Evolutionary conservation across 371 early-diverging fungal genomes (phyloP), one percentile per base, ranked within the genome.

Genomic region (Chytridium lagenaria): DNA sequence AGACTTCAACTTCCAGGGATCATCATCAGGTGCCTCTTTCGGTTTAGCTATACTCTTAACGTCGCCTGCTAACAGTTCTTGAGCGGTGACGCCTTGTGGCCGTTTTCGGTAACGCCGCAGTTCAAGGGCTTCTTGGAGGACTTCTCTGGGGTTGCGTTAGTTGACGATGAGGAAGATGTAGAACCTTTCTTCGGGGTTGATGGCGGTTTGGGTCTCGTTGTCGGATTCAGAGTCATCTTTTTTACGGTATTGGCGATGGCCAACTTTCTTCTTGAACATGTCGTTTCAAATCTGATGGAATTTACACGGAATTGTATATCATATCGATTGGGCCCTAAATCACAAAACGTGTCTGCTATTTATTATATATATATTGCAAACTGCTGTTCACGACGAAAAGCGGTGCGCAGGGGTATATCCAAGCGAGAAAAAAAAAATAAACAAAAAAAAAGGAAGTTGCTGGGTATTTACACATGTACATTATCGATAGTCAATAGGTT

Each of bases 1-100:
- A 0, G 69, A 39, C 57, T 68, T 55, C 15, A 72, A 37, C 30
- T 65, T 68, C 72, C 72, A 72, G 0, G 72, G 72, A 70, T 71
- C 76, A 15, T 69, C 67, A 1, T 26, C 59, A 7, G 23, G 39
- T 28, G 30, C 50, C 38, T 52, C 50, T 28, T 37, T 22, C 3
- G 57, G 50, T 39, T 66, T 26, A 28, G 44, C 22, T 1, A 34
- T 19, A 1, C 50, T n/a, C 22, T 63, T 22, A n/a, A 59, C 59
- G 50, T 76, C 76, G 2, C 76, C 76, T 22, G n/a, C 12, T 19
- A 33, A 26, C 26, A 76, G 57, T 30, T 55, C 57, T 7, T 10
- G 22, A 55, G 57, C 22, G 26, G 15, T 23, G 16, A 55, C 26
- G 26, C 57, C 57, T 7, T 7, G 15, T 5, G 57, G 57, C 23